Evolutionary conservation across 1,139 yeast species (phyloP).

Genomic region (Yamadazyma membranifaciens): DNA sequence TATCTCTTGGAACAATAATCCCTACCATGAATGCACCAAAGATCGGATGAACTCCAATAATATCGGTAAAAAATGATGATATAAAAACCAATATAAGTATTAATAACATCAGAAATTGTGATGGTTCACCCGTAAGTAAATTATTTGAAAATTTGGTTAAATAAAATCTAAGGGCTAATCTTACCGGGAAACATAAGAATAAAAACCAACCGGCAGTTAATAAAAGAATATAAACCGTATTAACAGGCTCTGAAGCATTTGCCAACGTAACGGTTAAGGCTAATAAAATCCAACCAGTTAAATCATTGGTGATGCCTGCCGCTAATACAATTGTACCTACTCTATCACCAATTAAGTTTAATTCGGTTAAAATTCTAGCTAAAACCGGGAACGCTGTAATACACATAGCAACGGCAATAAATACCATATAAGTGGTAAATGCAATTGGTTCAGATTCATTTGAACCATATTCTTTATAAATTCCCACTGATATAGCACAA

Average conservation of each 20-base stretch:
- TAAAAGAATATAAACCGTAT: conserved; percentile 65
- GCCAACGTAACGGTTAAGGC: conserved; percentile 77
- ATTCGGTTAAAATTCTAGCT: conserved; percentile 73
- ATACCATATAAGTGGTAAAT: conserved; percentile 74
- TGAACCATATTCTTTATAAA: conserved; percentile 51
- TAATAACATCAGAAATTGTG: conserved; percentile 58
- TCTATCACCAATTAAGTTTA: conserved; percentile 65
- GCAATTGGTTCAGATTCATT: conserved; percentile 36
- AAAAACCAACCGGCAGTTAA: conserved; percentile 68
- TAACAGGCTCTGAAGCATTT: conserved; percentile 64
- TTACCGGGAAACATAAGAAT: conserved; percentile 55
- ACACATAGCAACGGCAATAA: conserved; percentile 76
- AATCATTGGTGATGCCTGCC: conserved; percentile 78
- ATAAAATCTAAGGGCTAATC: conserved; percentile 44
- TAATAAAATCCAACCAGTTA: conserved; percentile 77
- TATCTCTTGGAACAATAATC: conserved; percentile 72
- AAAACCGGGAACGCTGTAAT: conserved; percentile 84
- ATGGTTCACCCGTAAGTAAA: conserved; percentile 57
- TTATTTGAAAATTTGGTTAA: conserved; percentile 47
- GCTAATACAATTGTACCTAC: conserved; percentile 79
- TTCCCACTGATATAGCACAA: conserved; percentile 64
- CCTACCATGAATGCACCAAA: conserved; percentile 84
- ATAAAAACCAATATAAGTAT: conserved; percentile 56
- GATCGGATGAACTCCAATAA: conserved; percentile 78
- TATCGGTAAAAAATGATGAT: conserved; percentile 76